Base-by-base conservation (phyloP, 2,329 filamentous ascomycete genomes). In the Colletotrichum gloeosporioides region DNA sequence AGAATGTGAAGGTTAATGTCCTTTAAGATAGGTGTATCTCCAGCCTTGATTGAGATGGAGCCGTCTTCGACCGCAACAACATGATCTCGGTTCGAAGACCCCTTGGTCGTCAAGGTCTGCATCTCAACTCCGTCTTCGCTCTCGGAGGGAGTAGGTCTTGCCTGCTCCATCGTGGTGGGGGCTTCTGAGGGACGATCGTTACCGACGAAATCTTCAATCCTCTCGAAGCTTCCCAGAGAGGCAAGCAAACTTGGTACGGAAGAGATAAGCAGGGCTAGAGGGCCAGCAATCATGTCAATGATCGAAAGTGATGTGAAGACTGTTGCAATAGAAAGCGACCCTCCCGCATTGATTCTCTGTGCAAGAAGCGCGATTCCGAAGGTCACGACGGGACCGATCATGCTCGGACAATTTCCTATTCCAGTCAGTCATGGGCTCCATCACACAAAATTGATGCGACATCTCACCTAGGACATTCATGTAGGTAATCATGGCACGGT, bases 281-380 rank as follows among this genome's bases (percentile, higher is more conserved):
- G 80, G 13, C 39, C 74, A 4, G 77, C 64, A 15, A 82, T 78
- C 10, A 82, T 55, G 2, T 55, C 70, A 18, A 82, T 81, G 22
- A 82, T 79, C 15, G 79, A 76, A 3, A 82, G 70, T 2, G 81
- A 80, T 0, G 80, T 80, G 66, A 82, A 82, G 16, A 77, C 78
- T 0, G 66, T 68, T 13, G 73, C 71, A 13, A 70, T 69, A 8
- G 68, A 75, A 13, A 77, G 63, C 16, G 67, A 55, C 7, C 44
- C 12, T 25, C 66, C 29, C 4, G 69, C 72, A 15, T 59, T 66
- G 34, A 70, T 34, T 7, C 22, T 71, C 15, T 71, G 44, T 1
- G 73, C 72, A 4, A 73, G 70, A 8, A 81, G 72, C 3, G 80
- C 76, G 15, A 80, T 75, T 34, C 79, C 79, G 57, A 81, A 81